Evolutionary conservation across 768 basidiomycete species (phyloP), one percentile per base, ranked within the genome.

Genomic region (Suillus subluteus): DNA sequence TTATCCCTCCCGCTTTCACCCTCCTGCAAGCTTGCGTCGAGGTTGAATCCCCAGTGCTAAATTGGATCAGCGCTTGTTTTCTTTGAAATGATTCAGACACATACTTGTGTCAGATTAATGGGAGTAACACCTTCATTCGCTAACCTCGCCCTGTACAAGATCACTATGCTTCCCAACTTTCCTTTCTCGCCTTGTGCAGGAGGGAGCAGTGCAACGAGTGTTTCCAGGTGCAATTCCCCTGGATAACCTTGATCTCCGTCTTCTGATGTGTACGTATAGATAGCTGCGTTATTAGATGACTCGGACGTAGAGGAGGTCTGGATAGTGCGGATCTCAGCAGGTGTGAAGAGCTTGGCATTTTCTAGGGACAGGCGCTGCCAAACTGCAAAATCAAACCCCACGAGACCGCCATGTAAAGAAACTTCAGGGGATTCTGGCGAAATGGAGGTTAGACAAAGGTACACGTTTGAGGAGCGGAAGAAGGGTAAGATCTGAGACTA

Each of bases 11-110:
- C 50, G 26, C 15, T 30, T 16, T 16, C 71, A 7, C 78, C 81
- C 8, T 77, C 73, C 48, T 80, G 73, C 50, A 89, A 78, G 70
- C 90, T 91, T 1, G 89, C 91, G 41, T 91, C 88, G 13, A 92
- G 84, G 72, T 93, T 92, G 80, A 92, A 92, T 37, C 91, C 91
- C 90, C 91, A 92, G 74, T 92, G 91, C 90, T 92, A 66, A 58
- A 63, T 64, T 62, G 54, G 46, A 46, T 58, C 59, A 58, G 11
- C 54, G 59, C 48, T 35, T 37, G 6, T 26, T 58, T 55, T 55
- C 65, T 23, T 16, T n/a, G 32, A 32, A 44, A 66, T 37, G 56
- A 64, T 54, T 66, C 52, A 26, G 38, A 65, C 3, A 67, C 82
- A 44, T 70, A 90, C 90, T 84, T 92, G 91, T 8, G 91, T 91